A percentile compares a stretch with the other conserved stretches of the same genome.
These are phyloP conservation scores for Coemansia sp. DNA, from an alignment of 192 early-diverging fungal species.

Conservation along the genomic window DNA sequence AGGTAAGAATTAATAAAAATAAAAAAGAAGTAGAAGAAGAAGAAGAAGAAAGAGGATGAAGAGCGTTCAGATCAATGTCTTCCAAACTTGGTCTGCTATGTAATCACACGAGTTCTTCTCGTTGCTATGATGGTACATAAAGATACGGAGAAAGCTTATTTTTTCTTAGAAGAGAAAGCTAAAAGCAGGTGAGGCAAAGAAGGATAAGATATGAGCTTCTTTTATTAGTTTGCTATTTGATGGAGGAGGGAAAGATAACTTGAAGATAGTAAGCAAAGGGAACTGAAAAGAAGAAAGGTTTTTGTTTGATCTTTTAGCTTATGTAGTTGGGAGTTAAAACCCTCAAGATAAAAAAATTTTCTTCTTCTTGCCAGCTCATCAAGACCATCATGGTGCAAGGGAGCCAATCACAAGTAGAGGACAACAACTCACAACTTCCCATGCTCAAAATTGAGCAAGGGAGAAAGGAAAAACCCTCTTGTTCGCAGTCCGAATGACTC, in stretches of 20 bases:
- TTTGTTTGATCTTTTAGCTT: not conserved
- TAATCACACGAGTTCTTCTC: slow-evolving; percentile 55
- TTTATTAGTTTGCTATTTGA: not conserved
- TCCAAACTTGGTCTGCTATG: slow-evolving; percentile 56
- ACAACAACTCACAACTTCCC: not conserved
- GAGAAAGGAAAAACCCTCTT: too few relatives aligned
- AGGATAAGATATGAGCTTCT: not conserved
- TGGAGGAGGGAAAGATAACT: not conserved
- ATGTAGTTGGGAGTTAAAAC: not conserved
- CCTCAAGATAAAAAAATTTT: not conserved
- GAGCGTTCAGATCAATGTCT: slow-evolving; percentile 34
- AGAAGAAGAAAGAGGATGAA: not conserved
- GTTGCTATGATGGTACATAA: slow-evolving; percentile 44
- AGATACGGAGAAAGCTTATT: not conserved
- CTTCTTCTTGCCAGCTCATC: not conserved
- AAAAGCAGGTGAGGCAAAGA: not conserved
- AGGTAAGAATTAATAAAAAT: slow-evolving; percentile 7
- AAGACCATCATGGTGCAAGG: not conserved
- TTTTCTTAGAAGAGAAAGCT: not conserved
- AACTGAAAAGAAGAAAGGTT: not conserved
- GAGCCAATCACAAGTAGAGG: not conserved
- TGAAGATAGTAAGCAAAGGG: not conserved
- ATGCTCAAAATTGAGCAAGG: too few relatives aligned
- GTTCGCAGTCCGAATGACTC: too few relatives aligned
- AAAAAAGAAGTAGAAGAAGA: not conserved